These are phyloP conservation scores for Chalaropsis ovoidea DNA, from an alignment of 2,329 filamentous ascomycete species.

Conservation along the genomic window DNA sequence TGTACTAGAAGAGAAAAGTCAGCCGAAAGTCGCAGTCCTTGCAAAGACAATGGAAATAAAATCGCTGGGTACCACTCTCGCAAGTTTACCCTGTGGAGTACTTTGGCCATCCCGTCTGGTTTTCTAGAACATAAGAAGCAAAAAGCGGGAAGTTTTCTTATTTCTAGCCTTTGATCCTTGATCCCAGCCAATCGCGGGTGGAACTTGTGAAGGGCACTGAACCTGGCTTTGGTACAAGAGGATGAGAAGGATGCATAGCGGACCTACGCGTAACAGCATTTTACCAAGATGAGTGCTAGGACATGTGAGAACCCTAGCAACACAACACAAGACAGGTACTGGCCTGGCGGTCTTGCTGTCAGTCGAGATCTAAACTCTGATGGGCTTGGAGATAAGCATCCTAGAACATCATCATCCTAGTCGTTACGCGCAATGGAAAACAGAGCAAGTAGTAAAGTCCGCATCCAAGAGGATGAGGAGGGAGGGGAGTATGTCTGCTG, in stretches of 20 bases:
- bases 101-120: neutral
- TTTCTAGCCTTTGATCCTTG: neutral
- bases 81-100: no score
- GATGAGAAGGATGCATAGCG: neutral
- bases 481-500: no score
- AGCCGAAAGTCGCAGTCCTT: neutral
- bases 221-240: neutral
- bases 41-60: neutral
- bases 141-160: neutral
- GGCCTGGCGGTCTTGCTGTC: neutral
- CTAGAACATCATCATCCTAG: neutral
- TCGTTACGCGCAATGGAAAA: neutral
- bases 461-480: no score
- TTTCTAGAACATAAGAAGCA: conserved; percentile 10
- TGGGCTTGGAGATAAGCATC: conserved; percentile 19
- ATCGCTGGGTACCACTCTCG: no score
- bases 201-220: conserved; percentile 4
- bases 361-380: neutral
- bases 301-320: neutral
- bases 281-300: neutral
- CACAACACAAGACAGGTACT: neutral
- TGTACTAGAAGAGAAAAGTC: neutral
- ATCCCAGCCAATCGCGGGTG: neutral
- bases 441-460: neutral
- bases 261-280: neutral